Evolutionary conservation across 305 asterid species (phyloP), one percentile per base, ranked within the genome.

Genomic region (Striga hermonthica): DNA sequence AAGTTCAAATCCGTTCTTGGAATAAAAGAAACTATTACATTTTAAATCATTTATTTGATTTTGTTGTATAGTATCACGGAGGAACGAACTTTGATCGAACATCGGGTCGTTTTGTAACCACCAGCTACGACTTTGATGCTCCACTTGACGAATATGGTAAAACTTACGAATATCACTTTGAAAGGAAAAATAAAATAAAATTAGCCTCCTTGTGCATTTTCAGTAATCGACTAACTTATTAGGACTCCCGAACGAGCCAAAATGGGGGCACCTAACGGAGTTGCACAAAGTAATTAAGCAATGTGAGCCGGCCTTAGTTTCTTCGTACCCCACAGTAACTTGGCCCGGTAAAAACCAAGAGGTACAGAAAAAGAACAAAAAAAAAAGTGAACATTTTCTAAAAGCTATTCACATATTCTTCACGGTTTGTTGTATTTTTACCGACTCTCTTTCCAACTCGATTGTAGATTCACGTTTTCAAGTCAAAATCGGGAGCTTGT

Each of bases 121-220:
- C 98, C 40, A 87, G 91, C 86, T 91, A 91, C 3, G 98, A 89
- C 36, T 91, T 83, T 60, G 98, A 91, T 73, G 96, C 98, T 72
- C 98, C 98, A 3, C 58, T 91, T 14, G 58, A 53, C 28, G 58
- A 53, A 53, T 53, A 53, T 22, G 58, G 58, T 53, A 53, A 16
- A 15, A 9, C 9, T 36, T 7, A 52, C 6, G 31, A 52, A 52
- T 22, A 15, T 53, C 58, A 16, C 10, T 52, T 22, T 2, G 31
- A 22, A 22, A 22, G 2, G 31, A 22, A 22, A 22, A 22, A 22
- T 1, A 22, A 2, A 22, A 22, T 0, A 22, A 22, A 22, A 22
- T 22, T 22, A 22, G 31, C 31, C 1, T 22, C 31, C 31, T 10
- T 44, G 12, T 49, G 55, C 55, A 12, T 49, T 49, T 12, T 47